Percentiles rank a stretch among this genome's conserved stretches.
Conservation (phyloP, 306 rosid genomes). For the Vigna trinervia region DNA sequence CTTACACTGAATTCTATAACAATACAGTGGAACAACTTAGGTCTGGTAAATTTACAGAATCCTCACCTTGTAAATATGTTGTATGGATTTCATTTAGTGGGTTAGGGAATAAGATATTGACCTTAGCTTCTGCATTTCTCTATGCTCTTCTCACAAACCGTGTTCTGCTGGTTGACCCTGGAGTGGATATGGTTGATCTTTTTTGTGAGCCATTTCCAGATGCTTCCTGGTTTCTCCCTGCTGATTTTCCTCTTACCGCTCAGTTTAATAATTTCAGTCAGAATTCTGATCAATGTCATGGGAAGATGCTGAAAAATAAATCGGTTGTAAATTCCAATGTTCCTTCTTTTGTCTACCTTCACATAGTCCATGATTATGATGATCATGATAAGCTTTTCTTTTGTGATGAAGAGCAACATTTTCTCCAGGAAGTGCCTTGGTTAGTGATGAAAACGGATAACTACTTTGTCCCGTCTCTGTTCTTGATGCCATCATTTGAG, state of each 20-base stretch:
- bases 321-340: slow-evolving; percentile 32
- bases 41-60: slow-evolving; percentile 50
- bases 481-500: slow-evolving; percentile 74
- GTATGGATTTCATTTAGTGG: slow-evolving; percentile 80
- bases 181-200: slow-evolving; percentile 69
- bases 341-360: slow-evolving; percentile 65
- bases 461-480: slow-evolving; percentile 71
- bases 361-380: slow-evolving; percentile 70
- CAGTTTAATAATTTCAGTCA: slow-evolving; percentile 55
- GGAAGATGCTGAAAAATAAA: slow-evolving; percentile 64
- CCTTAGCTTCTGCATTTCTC: slow-evolving; percentile 72
- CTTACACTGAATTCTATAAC: slow-evolving; percentile 65
- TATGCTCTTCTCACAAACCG: slow-evolving; percentile 79
- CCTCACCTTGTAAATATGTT: slow-evolving; percentile 63
- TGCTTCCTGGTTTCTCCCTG: slow-evolving; percentile 72
- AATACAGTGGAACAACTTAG: slow-evolving; percentile 60
- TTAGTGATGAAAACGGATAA: slow-evolving; percentile 73
- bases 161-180: slow-evolving; percentile 76
- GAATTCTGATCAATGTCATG: slow-evolving; percentile 59
- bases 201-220: slow-evolving; percentile 83
- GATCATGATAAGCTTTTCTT: slow-evolving; percentile 82
- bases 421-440: slow-evolving; percentile 65
- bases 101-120: slow-evolving; percentile 74
- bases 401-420: slow-evolving; percentile 69
- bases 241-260: slow-evolving; percentile 58